Base-by-base conservation (phyloP, 225 moss, liverwort and hornwort species). In the Antitrichia curtipendula region DNA sequence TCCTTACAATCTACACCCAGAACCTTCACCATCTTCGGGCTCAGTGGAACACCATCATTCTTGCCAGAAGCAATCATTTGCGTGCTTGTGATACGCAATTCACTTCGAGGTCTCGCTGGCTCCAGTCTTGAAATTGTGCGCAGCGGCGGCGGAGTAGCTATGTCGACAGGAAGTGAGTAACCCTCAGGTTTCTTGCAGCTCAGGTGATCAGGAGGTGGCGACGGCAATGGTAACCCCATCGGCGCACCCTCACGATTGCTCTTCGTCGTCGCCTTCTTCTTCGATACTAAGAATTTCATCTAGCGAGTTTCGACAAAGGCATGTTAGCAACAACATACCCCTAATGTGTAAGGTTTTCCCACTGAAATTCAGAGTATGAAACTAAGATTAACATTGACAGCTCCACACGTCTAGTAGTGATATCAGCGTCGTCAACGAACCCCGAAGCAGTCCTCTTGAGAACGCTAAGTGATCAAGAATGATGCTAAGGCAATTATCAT, bases 21-120 rank as follows among this genome's bases (percentile, higher is more conserved):
- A 19, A 90, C 87, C 85, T 84, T 89, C 81, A 88, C 89, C 86
- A 88, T 82, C 89, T 91, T 93, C 70, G 86, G 91, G 84, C 90
- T 88, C 45, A 88, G 84, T 20, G 87, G 88, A 82, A 84, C 81
- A 88, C 56, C 84, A 49, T 84, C 83, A 76, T 79, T 79, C 75
- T 72, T 84, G 40, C 63, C 82, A 43, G 80, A 43, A 68, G 78
- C 65, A 85, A 34, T 65, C 47, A 71, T 31, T 72, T 81, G 84
- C n/a, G 83, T 72, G 27, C 77, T 88, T 68, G 77, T 57, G 72
- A 81, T 63, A 70, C 84, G 81, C 77, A 87, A 87, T 76, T 84
- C 75, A 75, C 57, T 77, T 69, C 82, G 58, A 82, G 63, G 60
- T 54, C 77, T 85, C 60, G 77, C 49, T 87, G 82, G 81, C 64